These are phyloP conservation scores for Xylaria sp. DNA, from an alignment of 2,329 filamentous ascomycete genomes.

Conservation along the genomic window DNA sequence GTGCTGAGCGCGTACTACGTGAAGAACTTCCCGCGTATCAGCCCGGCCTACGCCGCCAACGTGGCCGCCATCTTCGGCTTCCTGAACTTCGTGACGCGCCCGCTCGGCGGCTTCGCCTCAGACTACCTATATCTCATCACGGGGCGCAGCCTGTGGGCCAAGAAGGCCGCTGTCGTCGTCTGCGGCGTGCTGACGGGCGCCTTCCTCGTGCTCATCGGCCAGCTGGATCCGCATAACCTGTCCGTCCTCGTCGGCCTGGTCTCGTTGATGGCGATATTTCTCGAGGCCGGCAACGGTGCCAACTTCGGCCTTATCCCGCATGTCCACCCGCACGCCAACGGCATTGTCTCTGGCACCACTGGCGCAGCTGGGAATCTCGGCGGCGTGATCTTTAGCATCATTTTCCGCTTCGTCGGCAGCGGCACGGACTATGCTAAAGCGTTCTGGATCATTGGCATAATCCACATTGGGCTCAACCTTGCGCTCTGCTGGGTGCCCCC, in stretches of 20 bases:
- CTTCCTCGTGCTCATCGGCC: slow-evolving; percentile 70
- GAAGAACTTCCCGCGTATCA: slow-evolving; percentile 67
- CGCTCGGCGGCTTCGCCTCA: slow-evolving; percentile 69
- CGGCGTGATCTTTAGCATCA: slow-evolving; percentile 84
- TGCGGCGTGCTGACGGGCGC: slow-evolving; percentile 72
- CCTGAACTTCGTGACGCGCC: slow-evolving; percentile 75
- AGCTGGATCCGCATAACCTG: slow-evolving; percentile 69
- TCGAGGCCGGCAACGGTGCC: slow-evolving; percentile 86
- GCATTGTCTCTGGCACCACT: slow-evolving; percentile 78
- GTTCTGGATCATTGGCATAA: slow-evolving; percentile 84
- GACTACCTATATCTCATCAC: slow-evolving; percentile 60
- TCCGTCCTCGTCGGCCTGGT: slow-evolving; percentile 80
- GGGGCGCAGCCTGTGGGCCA: slow-evolving; percentile 55
- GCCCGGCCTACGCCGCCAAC: slow-evolving; percentile 66
- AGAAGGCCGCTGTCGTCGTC: slow-evolving; percentile 69
- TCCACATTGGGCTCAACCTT: slow-evolving; percentile 77
- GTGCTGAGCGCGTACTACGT: slow-evolving; percentile 69
- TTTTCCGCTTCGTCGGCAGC: slow-evolving; percentile 77
- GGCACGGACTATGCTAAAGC: slow-evolving; percentile 74
- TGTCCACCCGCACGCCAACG: slow-evolving; percentile 85
- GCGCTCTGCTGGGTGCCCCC: slow-evolving; percentile 67
- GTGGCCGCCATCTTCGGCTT: slow-evolving; percentile 82
- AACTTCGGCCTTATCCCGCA: slow-evolving; percentile 90
- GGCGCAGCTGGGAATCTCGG: slow-evolving; percentile 87
- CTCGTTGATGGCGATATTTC: slow-evolving; percentile 80